A percentile compares a stretch with the other conserved stretches of the same genome.
phyloP scores from a whole-genome alignment of 805 yeast genomes.

The Candida silvicultrix region DNA sequence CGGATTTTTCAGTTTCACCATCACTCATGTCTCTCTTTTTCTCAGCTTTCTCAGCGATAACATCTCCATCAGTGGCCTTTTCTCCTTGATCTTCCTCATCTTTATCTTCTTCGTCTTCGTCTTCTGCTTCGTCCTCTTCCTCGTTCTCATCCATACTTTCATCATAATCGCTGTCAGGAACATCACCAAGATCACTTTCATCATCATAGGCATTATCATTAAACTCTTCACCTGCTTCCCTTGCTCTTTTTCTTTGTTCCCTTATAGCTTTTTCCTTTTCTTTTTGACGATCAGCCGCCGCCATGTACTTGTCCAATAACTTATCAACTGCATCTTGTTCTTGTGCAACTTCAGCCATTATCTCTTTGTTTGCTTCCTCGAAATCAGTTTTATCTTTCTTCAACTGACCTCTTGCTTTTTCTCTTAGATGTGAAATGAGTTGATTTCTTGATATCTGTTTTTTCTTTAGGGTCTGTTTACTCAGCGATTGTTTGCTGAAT shows the following conservation, averaged over 20 bases:
- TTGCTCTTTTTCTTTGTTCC: conserved; percentile 11
- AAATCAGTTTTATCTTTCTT: conserved; percentile 42
- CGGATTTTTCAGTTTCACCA: no score
- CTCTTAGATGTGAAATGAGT: conserved; percentile 31
- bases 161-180: conserved; percentile 17
- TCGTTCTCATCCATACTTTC: conserved; percentile 13
- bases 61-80: conserved; percentile 3
- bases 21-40: no score
- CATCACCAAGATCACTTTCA: conserved; percentile 10
- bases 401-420: conserved; percentile 42
- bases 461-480: conserved; percentile 6
- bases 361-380: conserved; percentile 34
- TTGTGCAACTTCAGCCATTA: conserved; percentile 15
- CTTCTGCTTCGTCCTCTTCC: conserved; percentile 1
- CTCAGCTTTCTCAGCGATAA: no score
- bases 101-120: background rate
- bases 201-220: conserved; percentile 5
- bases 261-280: conserved; percentile 30
- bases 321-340: conserved; percentile 17
- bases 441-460: conserved; percentile 19
- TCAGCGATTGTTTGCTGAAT: conserved; percentile 21
- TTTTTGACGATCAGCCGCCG: conserved; percentile 15
- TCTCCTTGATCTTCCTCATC: conserved; percentile 9
- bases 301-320: conserved; percentile 16
- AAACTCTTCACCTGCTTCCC: conserved; percentile 5